These are phyloP conservation scores for Wickerhamiella infanticola DNA, from an alignment of 1,139 yeast genomes.

Conservation along the genomic window DNA sequence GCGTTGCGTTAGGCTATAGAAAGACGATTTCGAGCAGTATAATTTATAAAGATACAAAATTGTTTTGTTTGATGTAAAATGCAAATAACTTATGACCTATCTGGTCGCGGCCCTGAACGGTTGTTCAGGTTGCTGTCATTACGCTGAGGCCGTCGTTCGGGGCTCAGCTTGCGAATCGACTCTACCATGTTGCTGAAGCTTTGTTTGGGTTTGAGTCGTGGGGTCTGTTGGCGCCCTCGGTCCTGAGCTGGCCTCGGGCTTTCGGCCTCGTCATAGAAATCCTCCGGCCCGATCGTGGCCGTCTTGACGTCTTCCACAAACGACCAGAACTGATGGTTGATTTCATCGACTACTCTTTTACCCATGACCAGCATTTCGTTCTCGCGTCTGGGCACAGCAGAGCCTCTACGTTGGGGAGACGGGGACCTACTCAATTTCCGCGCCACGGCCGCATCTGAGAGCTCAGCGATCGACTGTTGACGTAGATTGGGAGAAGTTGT, in stretches of 20 bases:
- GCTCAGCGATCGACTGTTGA: background rate
- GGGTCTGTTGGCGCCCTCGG: background rate
- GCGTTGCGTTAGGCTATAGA: background rate
- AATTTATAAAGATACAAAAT: too few relatives aligned
- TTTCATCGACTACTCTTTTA: slow-evolving; percentile 22
- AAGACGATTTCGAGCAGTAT: too few relatives aligned
- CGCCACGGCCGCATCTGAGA: background rate
- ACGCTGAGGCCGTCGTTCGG: background rate
- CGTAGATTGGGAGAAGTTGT: background rate
- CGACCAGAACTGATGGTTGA: slow-evolving; percentile 25
- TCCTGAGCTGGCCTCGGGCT: background rate
- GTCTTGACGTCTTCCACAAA: slow-evolving; percentile 23
- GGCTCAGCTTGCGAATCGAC: background rate
- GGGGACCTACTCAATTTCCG: slow-evolving; percentile 5
- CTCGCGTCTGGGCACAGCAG: background rate
- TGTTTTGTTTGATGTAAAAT: too few relatives aligned
- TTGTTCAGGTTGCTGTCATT: background rate
- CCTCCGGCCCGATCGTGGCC: slow-evolving; percentile 21
- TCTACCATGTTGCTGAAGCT: slow-evolving; percentile 1
- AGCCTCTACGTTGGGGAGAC: slow-evolving; percentile 6
- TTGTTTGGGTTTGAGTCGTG: background rate
- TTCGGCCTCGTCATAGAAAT: slow-evolving; percentile 5
- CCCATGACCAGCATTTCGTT: slow-evolving; percentile 23
- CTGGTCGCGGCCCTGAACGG: background rate
- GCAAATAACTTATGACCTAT: background rate